Conservation (phyloP, 495 filamentous ascomycete species). For the Talaromyces trachyspermus region DNA sequence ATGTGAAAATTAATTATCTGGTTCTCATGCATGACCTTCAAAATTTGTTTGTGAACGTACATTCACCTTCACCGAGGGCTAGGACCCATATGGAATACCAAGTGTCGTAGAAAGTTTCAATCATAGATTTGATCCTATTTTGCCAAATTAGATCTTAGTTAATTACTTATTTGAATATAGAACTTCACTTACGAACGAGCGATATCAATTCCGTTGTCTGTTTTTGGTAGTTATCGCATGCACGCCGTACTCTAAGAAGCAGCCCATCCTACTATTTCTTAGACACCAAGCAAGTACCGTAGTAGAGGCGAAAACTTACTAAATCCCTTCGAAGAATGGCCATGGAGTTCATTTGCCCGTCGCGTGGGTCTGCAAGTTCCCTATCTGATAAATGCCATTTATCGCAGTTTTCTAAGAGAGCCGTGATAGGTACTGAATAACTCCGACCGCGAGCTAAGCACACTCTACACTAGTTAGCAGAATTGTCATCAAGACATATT, state of each 20-base stretch:
- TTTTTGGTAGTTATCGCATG: constrained; percentile 52
- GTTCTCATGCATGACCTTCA: too few species aligned
- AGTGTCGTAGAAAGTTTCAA: constrained; percentile 53
- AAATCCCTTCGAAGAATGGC: constrained; percentile 60
- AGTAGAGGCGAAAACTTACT: constrained; percentile 27
- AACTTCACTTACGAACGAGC: constrained; percentile 45
- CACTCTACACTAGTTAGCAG: constrained; percentile 37
- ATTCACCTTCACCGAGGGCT: constrained; percentile 48
- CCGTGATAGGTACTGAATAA: constrained; percentile 58
- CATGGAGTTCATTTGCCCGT: constrained; percentile 62
- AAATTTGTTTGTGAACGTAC: too few species aligned
- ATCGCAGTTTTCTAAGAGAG: constrained; percentile 58
- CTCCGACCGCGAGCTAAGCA: constrained; percentile 61
- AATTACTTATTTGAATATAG: background rate
- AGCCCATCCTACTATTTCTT: constrained; percentile 43
- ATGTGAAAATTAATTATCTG: background rate
- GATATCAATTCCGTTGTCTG: constrained; percentile 43
- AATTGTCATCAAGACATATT: background rate
- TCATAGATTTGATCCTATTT: constrained; percentile 49
- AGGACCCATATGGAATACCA: constrained; percentile 57
- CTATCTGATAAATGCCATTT: constrained; percentile 50
- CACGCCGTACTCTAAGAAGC: constrained; percentile 51
- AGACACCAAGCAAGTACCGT: background rate
- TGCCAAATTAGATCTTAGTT: constrained; percentile 4
- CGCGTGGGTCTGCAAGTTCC: constrained; percentile 55